Evolutionary conservation across 345 rosid genomes (phyloP), one percentile per base, ranked within the genome.

Genomic region (Toxicodendron radicans): DNA sequence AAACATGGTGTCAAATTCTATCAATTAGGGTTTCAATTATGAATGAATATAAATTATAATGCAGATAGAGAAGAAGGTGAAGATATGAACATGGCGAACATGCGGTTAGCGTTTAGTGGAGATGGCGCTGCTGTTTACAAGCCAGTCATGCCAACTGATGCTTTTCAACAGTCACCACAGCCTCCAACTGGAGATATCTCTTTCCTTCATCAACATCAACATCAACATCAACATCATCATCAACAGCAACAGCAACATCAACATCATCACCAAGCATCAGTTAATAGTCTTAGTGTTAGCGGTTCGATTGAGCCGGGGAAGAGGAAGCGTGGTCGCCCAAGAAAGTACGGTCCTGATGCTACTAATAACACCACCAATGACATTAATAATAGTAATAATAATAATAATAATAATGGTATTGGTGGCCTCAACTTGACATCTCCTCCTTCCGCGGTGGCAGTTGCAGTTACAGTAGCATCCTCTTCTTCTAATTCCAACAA

Each of bases 401-500:
- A 38, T 38, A 35, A 35, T 35, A 35, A 5, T 2, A 54, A 43
- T 17, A 64, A 49, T 58, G 43, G 52, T 12, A 46, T 14, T 32
- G 21, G 49, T 45, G 71, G 77, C 38, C 43, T 75, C 13, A 68
- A 66, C 72, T 59, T 75, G 73, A 10, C 71, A 5, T 75, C 78
- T 9, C 59, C 59, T 10, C 73, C 70, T 41, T 72, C 74, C 35
- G 49, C 79, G 1, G 38, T 17, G 21, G 5, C 79, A 14, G 41
- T 78, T 35, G 53, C 68, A 4, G 45, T 46, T 38, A 38, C 8
- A 7, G 43, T 38, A 17, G 73, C 38, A 10, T 35, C 57, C 11
- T 64, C 83, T 33, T 46, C 73, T 11, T 41, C 71, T n/a, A 71
- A 71, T 60, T 75, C 79, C 13, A 32, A 23, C 27, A 83, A 83